Base-by-base conservation (phyloP, 2,329 filamentous ascomycete species). In the Trichoderma sp. region DNA sequence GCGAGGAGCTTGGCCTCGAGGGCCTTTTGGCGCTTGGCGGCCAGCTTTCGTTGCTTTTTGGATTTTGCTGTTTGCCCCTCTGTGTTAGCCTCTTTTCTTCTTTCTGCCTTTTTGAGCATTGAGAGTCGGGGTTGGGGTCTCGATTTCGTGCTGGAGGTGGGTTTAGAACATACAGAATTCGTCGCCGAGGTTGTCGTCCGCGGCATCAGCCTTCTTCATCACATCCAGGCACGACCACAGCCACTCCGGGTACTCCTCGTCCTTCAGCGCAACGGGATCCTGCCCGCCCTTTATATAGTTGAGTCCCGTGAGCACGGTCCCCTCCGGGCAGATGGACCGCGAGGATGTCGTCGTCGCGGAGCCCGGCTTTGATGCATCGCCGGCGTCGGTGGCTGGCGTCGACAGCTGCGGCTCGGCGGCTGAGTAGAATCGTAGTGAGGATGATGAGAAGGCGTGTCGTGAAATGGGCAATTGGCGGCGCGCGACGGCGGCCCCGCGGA, bases 161-260 rank as follows among this genome's bases (percentile, higher is more conserved):
- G 24, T 45, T 43, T 47, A 45, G 5, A 58, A 85, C 89, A 58
- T 85, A 94, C 91, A 93, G 76, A 92, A 95, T 70, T 93, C 83
- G 79, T 94, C 91, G 24, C 88, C 90, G 28, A 84, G 85, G 10
- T 82, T 82, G 12, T 81, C 83, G 3, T 82, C 84, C 4, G 78
- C 84, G 2, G 78, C 80, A 15, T 77, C 79, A 3, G 72, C 76
- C 73, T 83, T 86, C 76, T 86, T 84, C 77, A 85, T 80, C 65
- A 85, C 82, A 58, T 88, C 84, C 63, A 95, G 78, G 70, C 90
- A 87, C 3, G 78, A 81, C 92, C 92, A 96, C 67, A 96, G 77
- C 92, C 92, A 96, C 26, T 81, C 81, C 3, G 92, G 92, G 77
- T 96, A 96, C 67, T 90, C 90, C 24, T 87, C 81, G 70, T 96